A percentile compares a stretch with the other conserved stretches of the same genome.
phyloP scores from a whole-genome alignment of 805 yeast genomes.

The Ogataea degrootiae region DNA sequence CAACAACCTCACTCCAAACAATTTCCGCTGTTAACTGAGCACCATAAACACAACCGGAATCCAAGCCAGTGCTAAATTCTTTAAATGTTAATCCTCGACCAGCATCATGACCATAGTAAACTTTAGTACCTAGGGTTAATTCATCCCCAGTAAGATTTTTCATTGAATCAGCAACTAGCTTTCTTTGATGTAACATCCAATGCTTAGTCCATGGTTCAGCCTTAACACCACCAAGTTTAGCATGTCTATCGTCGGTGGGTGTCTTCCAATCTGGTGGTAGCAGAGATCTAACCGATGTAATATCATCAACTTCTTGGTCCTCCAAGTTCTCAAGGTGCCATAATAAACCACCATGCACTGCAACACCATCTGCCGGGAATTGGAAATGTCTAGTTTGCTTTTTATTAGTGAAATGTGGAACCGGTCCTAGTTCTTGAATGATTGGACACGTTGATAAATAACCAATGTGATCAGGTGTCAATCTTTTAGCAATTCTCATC shows the following conservation, averaged over 20 bases:
- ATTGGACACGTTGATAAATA: constrained; percentile 62
- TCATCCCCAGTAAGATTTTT: constrained; percentile 5
- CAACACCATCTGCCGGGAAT: constrained; percentile 40
- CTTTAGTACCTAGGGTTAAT: constrained; percentile 32
- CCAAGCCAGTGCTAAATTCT: constrained; percentile 73
- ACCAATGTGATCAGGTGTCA: constrained; percentile 56
- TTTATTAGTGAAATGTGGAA: constrained; percentile 39
- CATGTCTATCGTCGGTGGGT: constrained; percentile 44
- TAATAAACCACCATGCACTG: constrained; percentile 79
- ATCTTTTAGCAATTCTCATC: constrained; percentile 44
- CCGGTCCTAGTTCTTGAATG: constrained; percentile 56
- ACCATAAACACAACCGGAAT: constrained; percentile 78
- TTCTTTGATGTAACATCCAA: constrained; percentile 26
- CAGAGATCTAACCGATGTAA: constrained; percentile 65
- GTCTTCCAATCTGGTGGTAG: constrained; percentile 58
- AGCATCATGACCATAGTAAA: constrained; percentile 89
- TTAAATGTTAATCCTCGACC: constrained; percentile 62
- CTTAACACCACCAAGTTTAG: constrained; percentile 23
- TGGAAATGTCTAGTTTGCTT: constrained; percentile 19
- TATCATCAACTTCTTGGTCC: constrained; percentile 57
- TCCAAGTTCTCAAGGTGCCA: constrained; percentile 52
- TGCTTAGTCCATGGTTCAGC: constrained; percentile 30
- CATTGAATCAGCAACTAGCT: constrained; percentile 4
- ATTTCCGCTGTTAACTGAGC: constrained; percentile 61
- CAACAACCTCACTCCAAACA: constrained; percentile 33